These are phyloP conservation scores for Neoboletus brunneissimus DNA, from an alignment of 768 basidiomycete species.

Conservation along the genomic window DNA sequence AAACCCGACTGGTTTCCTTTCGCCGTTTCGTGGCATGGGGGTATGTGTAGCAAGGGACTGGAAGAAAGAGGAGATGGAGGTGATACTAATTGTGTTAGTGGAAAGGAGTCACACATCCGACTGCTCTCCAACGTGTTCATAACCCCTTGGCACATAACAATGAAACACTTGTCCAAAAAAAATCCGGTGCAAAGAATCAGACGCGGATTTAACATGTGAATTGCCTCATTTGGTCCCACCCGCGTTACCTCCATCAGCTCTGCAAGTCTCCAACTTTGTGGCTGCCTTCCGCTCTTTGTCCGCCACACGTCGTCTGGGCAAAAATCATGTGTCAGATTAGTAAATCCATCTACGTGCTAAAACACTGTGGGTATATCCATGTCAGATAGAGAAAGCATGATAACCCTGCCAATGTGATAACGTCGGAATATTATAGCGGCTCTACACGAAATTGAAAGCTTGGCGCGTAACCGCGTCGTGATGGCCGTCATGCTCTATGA, in stretches of 20 bases:
- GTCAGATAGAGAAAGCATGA: slow-evolving; percentile 10
- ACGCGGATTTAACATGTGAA: slow-evolving; percentile 33
- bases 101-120: neutral
- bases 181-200: neutral
- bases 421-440: slow-evolving; percentile 18
- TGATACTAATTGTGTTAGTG: neutral
- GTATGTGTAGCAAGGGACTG: neutral
- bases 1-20: slow-evolving; percentile 78
- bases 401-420: slow-evolving; percentile 10
- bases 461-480: slow-evolving; percentile 11
- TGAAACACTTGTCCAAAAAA: no score
- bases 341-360: slow-evolving; percentile 1
- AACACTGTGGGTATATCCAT: neutral
- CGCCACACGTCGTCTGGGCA: neutral
- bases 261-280: no score
- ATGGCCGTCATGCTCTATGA: slow-evolving; percentile 3
- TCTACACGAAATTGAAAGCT: slow-evolving; percentile 12
- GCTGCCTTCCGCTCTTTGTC: slow-evolving; percentile 22
- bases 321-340: slow-evolving; percentile 2
- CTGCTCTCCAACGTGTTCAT: neutral
- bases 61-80: neutral
- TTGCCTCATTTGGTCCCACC: slow-evolving; percentile 14
- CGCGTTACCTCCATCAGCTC: slow-evolving; percentile 18
- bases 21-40: slow-evolving; percentile 51
- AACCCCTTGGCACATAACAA: no score